These are phyloP conservation scores for Nicotiana benthamiana DNA, from an alignment of 257 asterid genomes.

Conservation along the genomic window DNA sequence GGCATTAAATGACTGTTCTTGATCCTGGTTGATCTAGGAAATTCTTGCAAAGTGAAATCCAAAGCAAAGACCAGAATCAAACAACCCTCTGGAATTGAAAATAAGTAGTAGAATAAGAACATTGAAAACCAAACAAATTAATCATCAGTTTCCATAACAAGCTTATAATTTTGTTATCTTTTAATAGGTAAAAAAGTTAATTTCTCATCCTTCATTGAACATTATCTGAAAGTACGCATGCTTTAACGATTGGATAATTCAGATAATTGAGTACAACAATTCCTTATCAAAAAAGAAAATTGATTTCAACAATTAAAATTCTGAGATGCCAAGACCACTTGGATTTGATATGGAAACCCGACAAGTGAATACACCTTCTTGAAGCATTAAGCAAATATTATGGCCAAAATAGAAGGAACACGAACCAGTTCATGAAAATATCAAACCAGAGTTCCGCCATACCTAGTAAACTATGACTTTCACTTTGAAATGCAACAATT, in stretches of 20 bases:
- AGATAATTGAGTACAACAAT: neutral
- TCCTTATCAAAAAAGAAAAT: no score
- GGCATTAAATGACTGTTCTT: neutral
- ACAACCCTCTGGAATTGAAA: neutral
- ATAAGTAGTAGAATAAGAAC: neutral
- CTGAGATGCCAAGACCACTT: constrained; percentile 1
- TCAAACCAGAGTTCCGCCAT: neutral
- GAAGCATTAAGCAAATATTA: neutral
- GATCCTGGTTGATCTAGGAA: neutral
- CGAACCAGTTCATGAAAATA: neutral
- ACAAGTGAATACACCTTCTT: neutral
- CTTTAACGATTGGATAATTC: neutral
- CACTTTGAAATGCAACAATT: neutral
- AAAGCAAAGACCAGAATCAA: neutral
- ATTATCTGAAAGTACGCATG: neutral
- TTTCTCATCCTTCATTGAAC: neutral
- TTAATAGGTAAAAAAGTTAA: neutral
- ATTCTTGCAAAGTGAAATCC: neutral
- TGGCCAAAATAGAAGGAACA: neutral
- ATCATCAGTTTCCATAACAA: neutral
- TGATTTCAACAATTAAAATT: neutral
- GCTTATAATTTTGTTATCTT: neutral
- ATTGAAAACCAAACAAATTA: neutral
- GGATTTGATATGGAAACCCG: neutral
- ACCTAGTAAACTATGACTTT: constrained; percentile 3